A percentile compares a stretch with the other conserved stretches of the same genome.
Conservation (phyloP, 495 filamentous ascomycete genomes). For the Neurospora sp. region DNA sequence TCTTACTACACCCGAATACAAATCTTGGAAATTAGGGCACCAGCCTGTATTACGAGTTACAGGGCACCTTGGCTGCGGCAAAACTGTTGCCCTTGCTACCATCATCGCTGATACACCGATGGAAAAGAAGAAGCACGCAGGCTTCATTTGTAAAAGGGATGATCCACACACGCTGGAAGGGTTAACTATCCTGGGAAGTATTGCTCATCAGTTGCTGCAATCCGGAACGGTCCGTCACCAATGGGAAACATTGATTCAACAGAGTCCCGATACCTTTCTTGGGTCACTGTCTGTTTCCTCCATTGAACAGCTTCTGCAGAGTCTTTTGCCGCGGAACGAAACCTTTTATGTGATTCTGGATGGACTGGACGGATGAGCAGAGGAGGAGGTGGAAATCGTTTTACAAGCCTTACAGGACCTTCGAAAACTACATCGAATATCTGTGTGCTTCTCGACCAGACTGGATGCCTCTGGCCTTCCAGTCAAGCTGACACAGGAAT, state of each 20-base stretch:
- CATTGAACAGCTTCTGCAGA: not conserved
- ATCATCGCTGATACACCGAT: not conserved
- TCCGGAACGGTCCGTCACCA: not conserved
- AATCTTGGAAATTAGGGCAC: not conserved
- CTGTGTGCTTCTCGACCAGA: not conserved
- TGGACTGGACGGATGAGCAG: not conserved
- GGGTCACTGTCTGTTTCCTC: not conserved
- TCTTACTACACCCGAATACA: not conserved
- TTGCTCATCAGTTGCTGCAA: not conserved
- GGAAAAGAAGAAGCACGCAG: not conserved
- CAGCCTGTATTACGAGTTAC: not conserved
- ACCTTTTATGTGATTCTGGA: not conserved
- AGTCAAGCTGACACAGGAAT: not conserved
- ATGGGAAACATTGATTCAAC: not conserved
- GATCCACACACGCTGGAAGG: not conserved
- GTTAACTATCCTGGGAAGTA: not conserved
- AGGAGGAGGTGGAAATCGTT: not conserved
- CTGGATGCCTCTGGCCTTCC: not conserved
- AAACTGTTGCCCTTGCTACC: not conserved
- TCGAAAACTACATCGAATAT: not conserved
- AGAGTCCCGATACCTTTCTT: fast-evolving
- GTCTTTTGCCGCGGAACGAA: fast-evolving
- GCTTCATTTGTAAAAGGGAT: constrained; percentile 3
- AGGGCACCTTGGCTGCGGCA: not conserved
- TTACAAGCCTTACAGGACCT: not conserved